phyloP scores from a whole-genome alignment of 1,284 basidiomycete species.

The Sanghuangporus weigelae region DNA sequence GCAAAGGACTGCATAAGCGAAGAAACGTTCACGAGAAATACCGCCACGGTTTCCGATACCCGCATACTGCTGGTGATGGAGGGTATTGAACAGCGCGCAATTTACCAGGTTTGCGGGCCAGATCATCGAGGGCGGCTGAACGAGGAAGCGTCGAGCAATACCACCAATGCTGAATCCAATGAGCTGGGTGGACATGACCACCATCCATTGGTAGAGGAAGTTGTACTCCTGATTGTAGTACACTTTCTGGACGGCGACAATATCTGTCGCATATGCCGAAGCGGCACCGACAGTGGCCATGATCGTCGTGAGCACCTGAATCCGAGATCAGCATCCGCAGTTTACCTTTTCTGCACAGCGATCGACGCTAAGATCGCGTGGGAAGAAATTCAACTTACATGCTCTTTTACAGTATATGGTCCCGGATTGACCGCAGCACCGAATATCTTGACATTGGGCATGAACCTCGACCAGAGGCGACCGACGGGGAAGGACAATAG shows the following conservation, averaged over 20 bases:
- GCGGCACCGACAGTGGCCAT: slow-evolving; percentile 32
- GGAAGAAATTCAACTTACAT: slow-evolving; percentile 28
- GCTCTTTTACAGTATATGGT: slow-evolving; percentile 75
- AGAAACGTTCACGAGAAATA: slow-evolving; percentile 48
- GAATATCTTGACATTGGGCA: slow-evolving; percentile 48
- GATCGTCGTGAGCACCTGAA: slow-evolving; percentile 17
- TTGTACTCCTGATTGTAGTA: slow-evolving; percentile 63
- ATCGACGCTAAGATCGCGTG: background rate
- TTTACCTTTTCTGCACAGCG: background rate
- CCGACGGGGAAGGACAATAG: slow-evolving; percentile 55
- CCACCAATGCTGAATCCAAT: slow-evolving; percentile 36
- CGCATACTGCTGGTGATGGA: slow-evolving; percentile 48
- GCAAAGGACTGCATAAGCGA: slow-evolving; percentile 24
- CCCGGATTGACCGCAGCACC: slow-evolving; percentile 59
- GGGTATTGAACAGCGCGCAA: slow-evolving; percentile 51
- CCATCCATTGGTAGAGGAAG: slow-evolving; percentile 57
- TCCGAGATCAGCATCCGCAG: background rate
- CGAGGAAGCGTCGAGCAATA: slow-evolving; percentile 33
- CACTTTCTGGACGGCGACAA: slow-evolving; percentile 70
- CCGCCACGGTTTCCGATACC: slow-evolving; percentile 38
- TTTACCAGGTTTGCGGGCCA: slow-evolving; percentile 51
- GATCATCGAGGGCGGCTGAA: slow-evolving; percentile 34
- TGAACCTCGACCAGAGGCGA: slow-evolving; percentile 40
- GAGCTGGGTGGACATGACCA: slow-evolving; percentile 34
- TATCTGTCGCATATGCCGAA: slow-evolving; percentile 52